These are phyloP conservation scores for Stromatinia cepivora DNA, from an alignment of 2,329 filamentous ascomycete genomes.

Conservation along the genomic window DNA sequence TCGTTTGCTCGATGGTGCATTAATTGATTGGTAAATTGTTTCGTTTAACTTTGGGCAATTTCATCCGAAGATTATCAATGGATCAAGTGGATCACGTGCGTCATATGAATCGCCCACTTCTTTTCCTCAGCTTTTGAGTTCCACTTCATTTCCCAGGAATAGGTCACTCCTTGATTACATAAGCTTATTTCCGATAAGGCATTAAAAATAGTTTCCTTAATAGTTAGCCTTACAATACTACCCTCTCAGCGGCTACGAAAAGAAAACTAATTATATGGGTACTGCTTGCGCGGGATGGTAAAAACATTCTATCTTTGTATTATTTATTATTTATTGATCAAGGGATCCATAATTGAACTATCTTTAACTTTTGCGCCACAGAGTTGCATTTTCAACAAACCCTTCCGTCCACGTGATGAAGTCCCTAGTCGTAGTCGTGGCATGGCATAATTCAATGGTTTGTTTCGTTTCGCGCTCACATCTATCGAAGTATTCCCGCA, in stretches of 20 bases:
- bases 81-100: conserved; percentile 10
- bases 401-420: background rate
- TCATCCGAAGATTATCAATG: background rate
- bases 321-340: too few relatives aligned
- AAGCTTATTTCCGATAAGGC: too few relatives aligned
- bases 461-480: background rate
- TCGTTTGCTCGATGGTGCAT: background rate
- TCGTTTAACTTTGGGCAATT: background rate
- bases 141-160: conserved; percentile 15
- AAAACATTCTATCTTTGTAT: background rate
- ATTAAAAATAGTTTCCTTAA: too few relatives aligned
- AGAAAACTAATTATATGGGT: background rate
- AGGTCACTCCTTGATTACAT: too few relatives aligned
- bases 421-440: background rate
- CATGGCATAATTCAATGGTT: background rate
- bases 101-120: background rate
- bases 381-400: background rate
- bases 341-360: conserved; percentile 9
- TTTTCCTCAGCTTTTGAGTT: background rate
- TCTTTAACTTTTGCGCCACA: conserved; percentile 1
- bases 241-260: too few relatives aligned
- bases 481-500: background rate
- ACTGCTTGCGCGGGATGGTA: background rate
- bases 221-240: too few relatives aligned
- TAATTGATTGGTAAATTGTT: background rate